Evolutionary conservation across 106 monocot species (phyloP).

Genomic region (Amphibolis antarctica): DNA sequence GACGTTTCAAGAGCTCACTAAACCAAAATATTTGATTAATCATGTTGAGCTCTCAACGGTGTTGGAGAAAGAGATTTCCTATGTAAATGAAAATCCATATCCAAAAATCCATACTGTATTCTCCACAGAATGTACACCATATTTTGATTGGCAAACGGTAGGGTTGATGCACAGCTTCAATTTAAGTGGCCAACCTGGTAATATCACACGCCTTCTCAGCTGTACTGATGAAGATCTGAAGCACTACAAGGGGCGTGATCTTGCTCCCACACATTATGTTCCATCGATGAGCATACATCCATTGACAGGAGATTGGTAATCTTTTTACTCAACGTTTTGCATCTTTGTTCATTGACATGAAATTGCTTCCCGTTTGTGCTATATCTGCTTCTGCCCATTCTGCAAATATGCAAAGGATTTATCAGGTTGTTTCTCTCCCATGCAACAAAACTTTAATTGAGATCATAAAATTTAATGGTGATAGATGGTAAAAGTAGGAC

Average conservation of each 20-base stretch:
- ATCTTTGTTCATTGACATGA: too few relatives aligned
- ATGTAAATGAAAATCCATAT: constrained; percentile 5
- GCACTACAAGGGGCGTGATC: constrained; percentile 73
- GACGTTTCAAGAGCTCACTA: constrained; percentile 64
- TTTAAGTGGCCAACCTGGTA: constrained; percentile 87
- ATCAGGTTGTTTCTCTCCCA: too few relatives aligned
- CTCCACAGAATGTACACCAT: constrained; percentile 83
- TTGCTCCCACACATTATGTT: constrained; percentile 96
- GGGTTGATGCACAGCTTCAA: constrained; percentile 68
- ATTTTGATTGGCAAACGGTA: constrained; percentile 95
- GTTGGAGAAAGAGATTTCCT: constrained; percentile 1
- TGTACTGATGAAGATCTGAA: constrained; percentile 74
- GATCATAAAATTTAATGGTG: too few relatives aligned
- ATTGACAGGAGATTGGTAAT: constrained; percentile 89
- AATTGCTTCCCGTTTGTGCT: too few relatives aligned
- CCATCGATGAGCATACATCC: constrained; percentile 96
- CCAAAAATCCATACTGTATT: constrained; percentile 94
- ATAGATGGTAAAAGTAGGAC: too few relatives aligned
- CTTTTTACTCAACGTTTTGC: background rate
- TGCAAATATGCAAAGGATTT: too few relatives aligned
- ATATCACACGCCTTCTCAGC: constrained; percentile 87
- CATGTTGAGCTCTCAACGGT: background rate
- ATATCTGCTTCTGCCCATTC: too few relatives aligned
- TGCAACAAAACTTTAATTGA: too few relatives aligned
- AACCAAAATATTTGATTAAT: constrained; percentile 52